Evolutionary conservation across 106 monocot genomes (phyloP).

Genomic region (Dactylorhiza incarnata): DNA sequence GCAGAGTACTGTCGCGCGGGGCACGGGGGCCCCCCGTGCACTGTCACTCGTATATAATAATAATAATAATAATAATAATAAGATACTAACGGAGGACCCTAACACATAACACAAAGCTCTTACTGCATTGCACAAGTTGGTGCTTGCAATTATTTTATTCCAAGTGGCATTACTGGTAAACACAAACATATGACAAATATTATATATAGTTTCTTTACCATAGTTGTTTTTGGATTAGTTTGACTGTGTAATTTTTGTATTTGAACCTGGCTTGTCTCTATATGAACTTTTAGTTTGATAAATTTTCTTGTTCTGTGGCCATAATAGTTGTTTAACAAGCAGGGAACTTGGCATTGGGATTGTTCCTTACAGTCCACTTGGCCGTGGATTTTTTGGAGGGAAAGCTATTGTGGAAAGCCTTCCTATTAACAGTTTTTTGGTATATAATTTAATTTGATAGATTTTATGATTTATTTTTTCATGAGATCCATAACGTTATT

Average conservation of each 20-base stretch:
- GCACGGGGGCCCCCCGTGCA: too few relatives aligned
- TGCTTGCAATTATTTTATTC: conserved; percentile 1
- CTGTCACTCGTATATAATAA: too few relatives aligned
- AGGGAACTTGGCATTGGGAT: conserved; percentile 54
- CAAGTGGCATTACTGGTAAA: background rate
- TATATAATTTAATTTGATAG: conserved; percentile 9
- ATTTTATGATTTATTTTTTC: conserved; percentile 2
- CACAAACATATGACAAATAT: background rate
- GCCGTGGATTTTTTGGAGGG: conserved; percentile 48
- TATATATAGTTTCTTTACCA: background rate
- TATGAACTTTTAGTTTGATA: background rate
- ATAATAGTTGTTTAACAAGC: background rate
- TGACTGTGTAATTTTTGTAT: background rate
- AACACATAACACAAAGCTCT: too few relatives aligned
- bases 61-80: too few relatives aligned
- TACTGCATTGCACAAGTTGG: background rate
- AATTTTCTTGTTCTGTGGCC: background rate
- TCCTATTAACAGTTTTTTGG: conserved; percentile 15
- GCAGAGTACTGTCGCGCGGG: too few relatives aligned
- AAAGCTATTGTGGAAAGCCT: conserved; percentile 30
- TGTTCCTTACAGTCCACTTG: conserved; percentile 46
- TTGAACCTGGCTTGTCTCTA: background rate
- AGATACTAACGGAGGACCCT: too few relatives aligned
- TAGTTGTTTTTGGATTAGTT: background rate
- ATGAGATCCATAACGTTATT: background rate